Evolutionary conservation across 169 alveolate species (phyloP).

Genomic region (Plasmodium reichenowi): DNA sequence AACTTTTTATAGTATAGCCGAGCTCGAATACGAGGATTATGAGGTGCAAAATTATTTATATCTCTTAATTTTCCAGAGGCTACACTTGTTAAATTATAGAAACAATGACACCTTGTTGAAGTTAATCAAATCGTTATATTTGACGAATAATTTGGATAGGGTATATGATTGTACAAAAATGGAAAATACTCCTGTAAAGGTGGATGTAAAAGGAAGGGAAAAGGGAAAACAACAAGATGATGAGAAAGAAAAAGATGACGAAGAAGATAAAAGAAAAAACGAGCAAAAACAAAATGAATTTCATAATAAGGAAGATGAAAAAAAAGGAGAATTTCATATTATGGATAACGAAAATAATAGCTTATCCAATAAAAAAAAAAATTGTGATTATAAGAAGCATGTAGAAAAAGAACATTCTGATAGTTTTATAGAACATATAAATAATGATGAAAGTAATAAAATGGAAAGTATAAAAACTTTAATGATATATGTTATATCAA

Average conservation of each 20-base stretch:
- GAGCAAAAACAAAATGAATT: background rate
- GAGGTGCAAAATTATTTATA: slow-evolving; percentile 20
- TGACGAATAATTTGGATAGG: slow-evolving; percentile 4
- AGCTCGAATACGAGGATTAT: slow-evolving; percentile 24
- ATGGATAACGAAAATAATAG: background rate
- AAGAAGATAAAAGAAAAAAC: background rate
- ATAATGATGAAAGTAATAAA: background rate
- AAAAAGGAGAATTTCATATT: background rate
- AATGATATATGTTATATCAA: slow-evolving; percentile 24
- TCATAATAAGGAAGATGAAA: background rate
- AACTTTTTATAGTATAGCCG: slow-evolving; percentile 52
- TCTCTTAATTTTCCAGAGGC: slow-evolving; percentile 21
- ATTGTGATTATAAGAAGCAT: too few species aligned
- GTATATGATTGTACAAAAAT: background rate
- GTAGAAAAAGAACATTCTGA: too few species aligned
- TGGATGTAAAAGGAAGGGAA: background rate
- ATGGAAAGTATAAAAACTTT: slow-evolving; percentile 10
- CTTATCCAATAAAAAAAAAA: too few species aligned
- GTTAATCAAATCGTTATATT: slow-evolving; percentile 25
- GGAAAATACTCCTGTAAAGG: background rate
- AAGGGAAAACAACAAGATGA: background rate
- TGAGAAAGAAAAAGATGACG: too few species aligned
- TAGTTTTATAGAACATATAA: background rate
- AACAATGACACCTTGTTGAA: slow-evolving; percentile 20
- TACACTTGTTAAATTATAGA: slow-evolving; percentile 35